Conservation (phyloP, 768 basidiomycete genomes). For the Pleurotus salmoneostramineus region DNA sequence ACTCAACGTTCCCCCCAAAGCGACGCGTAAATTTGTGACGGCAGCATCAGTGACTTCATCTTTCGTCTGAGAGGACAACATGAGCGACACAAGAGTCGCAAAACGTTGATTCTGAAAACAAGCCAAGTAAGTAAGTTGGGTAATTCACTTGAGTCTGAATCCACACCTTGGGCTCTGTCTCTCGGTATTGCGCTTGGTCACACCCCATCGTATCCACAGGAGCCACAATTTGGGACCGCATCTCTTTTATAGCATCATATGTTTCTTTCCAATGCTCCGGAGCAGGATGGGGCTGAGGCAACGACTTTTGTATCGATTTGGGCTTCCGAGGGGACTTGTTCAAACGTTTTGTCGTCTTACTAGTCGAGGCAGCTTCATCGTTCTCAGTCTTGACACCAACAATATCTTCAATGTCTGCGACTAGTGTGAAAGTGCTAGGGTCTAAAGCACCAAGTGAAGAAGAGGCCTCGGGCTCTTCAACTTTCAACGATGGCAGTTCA, state of each 20-base stretch:
- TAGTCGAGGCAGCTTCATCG: constrained; percentile 3
- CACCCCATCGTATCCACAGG: constrained; percentile 96
- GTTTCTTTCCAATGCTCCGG: constrained; percentile 66
- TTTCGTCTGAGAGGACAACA: constrained; percentile 96
- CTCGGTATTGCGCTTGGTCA: constrained; percentile 60
- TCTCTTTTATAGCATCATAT: constrained; percentile 70
- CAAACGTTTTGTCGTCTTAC: constrained; percentile 17
- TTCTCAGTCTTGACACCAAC: neutral
- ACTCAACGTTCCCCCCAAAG: constrained; percentile 77
- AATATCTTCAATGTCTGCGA: constrained; percentile 10
- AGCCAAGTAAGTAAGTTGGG: neutral
- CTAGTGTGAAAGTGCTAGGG: neutral
- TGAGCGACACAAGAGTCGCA: constrained; percentile 84
- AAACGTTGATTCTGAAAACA: constrained; percentile 68
- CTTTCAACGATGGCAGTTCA: constrained; percentile 16
- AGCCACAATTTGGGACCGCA: constrained; percentile 69
- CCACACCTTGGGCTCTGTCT: constrained; percentile 62
- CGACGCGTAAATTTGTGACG: constrained; percentile 63
- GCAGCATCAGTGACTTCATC: constrained; percentile 86
- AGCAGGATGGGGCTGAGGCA: constrained; percentile 61
- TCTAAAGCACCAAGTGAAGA: constrained; percentile 12
- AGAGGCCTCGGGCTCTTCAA: neutral
- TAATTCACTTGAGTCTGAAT: neutral
- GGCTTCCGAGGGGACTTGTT: constrained; percentile 43
- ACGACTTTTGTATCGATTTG: constrained; percentile 49